Percentiles rank a stretch among this genome's conserved stretches.
phyloP scores from a whole-genome alignment of 2,329 filamentous ascomycete genomes.

The Colletotrichum abscissum region DNA sequence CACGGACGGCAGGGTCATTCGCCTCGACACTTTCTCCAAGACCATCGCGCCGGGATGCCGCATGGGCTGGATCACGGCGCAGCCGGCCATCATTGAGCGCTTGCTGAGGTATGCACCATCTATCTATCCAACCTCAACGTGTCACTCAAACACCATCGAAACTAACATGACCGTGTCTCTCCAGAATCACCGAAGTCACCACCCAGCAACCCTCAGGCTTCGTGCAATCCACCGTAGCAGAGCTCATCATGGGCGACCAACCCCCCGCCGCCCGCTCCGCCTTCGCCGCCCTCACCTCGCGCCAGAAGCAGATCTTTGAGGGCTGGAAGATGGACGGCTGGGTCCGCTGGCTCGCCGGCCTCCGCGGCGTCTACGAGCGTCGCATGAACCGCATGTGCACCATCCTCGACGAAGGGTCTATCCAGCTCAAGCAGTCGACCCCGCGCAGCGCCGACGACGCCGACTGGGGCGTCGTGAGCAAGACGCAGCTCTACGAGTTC shows the following conservation, averaged over 20 bases:
- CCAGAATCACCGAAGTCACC: constrained; percentile 78
- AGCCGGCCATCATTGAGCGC: constrained; percentile 81
- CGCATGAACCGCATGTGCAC: constrained; percentile 85
- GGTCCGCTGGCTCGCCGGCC: constrained; percentile 90
- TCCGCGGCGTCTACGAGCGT: constrained; percentile 85
- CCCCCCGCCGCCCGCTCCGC: constrained; percentile 57
- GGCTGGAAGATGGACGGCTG: constrained; percentile 87
- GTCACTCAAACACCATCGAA: neutral
- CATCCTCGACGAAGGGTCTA: constrained; percentile 76
- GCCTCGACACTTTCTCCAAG: constrained; percentile 94
- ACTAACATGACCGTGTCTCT: neutral
- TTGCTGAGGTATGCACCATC: constrained; percentile 53
- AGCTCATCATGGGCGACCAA: constrained; percentile 79
- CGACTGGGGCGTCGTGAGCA: constrained; percentile 82
- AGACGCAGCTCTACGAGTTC: constrained; percentile 80
- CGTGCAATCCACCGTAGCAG: constrained; percentile 84
- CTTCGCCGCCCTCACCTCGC: constrained; percentile 56
- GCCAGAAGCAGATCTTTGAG: constrained; percentile 58
- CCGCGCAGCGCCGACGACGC: constrained; percentile 55
- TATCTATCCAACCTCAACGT: neutral
- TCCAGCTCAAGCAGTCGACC: constrained; percentile 72
- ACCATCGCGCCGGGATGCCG: constrained; percentile 91
- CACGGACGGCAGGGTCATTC: constrained; percentile 85
- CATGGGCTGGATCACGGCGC: constrained; percentile 89
- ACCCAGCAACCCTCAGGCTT: constrained; percentile 92